A percentile compares a stretch with the other conserved stretches of the same genome.
Conservation (phyloP, 345 rosid genomes). For the Clarkia xantiana region DNA sequence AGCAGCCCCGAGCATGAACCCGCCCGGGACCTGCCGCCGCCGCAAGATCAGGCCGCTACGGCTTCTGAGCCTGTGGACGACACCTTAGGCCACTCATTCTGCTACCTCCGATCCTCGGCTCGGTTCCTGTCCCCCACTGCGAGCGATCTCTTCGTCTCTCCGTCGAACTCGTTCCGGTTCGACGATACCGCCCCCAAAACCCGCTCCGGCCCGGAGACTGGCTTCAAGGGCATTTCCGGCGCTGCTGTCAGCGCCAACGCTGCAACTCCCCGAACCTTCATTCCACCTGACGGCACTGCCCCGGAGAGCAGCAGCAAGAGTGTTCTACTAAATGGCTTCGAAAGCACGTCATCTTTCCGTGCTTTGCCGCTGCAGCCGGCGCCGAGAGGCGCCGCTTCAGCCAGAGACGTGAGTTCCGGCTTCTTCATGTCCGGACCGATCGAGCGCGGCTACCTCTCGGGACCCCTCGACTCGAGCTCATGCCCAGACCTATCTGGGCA, state of each 20-base stretch:
- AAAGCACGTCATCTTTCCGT: conserved; percentile 75
- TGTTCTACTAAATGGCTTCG: conserved; percentile 57
- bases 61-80: conserved; percentile 70
- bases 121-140: conserved; percentile 74
- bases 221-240: conserved; percentile 77
- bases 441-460: conserved; percentile 72
- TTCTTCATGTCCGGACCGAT: conserved; percentile 86
- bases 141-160: conserved; percentile 83
- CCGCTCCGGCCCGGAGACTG: conserved; percentile 42
- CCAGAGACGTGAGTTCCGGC: conserved; percentile 24
- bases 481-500: conserved; percentile 28
- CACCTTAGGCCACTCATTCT: conserved; percentile 88
- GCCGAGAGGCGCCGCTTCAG: conserved; percentile 45
- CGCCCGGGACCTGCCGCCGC: conserved; percentile 14
- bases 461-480: conserved; percentile 51
- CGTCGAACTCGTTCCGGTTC: conserved; percentile 76
- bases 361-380: conserved; percentile 79
- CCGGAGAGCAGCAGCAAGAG: conserved; percentile 23
- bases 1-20: not conserved
- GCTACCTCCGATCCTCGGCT: conserved; percentile 84
- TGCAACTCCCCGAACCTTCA: conserved; percentile 67
- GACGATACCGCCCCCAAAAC: conserved; percentile 22
- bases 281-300: conserved; percentile 63
- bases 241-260: conserved; percentile 84
- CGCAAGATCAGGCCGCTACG: conserved; percentile 29